Conservation (phyloP, 2,329 filamentous ascomycete genomes). For the Chalaropsis thielavioides region DNA sequence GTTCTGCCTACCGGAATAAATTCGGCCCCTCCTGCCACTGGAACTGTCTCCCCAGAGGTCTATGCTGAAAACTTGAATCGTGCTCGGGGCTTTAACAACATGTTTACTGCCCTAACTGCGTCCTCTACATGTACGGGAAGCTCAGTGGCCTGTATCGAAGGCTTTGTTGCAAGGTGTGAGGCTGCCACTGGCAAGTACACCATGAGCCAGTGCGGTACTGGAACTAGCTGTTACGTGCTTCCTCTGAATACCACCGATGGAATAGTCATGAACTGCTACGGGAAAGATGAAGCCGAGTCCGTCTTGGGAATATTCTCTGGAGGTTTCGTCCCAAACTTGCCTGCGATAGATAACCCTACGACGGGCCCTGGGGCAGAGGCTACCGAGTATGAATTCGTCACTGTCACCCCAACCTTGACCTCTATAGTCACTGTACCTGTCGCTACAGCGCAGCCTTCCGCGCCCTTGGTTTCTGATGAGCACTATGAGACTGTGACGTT, state of each 20-base stretch:
- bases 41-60: slow-evolving; percentile 29
- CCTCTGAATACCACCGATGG: slow-evolving; percentile 37
- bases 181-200: slow-evolving; percentile 28
- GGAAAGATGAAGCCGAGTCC: slow-evolving; percentile 27
- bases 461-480: neutral
- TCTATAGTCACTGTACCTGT: slow-evolving; percentile 9
- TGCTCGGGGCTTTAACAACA: slow-evolving; percentile 33
- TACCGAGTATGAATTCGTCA: slow-evolving; percentile 13
- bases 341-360: neutral
- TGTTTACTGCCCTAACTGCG: slow-evolving; percentile 32
- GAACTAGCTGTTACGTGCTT: slow-evolving; percentile 36
- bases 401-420: slow-evolving; percentile 15
- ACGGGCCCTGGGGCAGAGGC: neutral
- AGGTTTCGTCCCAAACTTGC: neutral
- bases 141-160: slow-evolving; percentile 39
- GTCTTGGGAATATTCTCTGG: slow-evolving; percentile 27
- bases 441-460: neutral
- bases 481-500: slow-evolving; percentile 2
- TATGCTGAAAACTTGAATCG: slow-evolving; percentile 33
- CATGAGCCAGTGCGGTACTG: slow-evolving; percentile 27
- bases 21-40: slow-evolving; percentile 26
- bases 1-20: slow-evolving; percentile 31
- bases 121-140: slow-evolving; percentile 32
- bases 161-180: slow-evolving; percentile 35
- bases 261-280: slow-evolving; percentile 35